A percentile compares a stretch with the other conserved stretches of the same genome.
Evolutionary conservation across 139 green algal species (phyloP).

Genomic region (Diplosphaera chodatii): DNA sequence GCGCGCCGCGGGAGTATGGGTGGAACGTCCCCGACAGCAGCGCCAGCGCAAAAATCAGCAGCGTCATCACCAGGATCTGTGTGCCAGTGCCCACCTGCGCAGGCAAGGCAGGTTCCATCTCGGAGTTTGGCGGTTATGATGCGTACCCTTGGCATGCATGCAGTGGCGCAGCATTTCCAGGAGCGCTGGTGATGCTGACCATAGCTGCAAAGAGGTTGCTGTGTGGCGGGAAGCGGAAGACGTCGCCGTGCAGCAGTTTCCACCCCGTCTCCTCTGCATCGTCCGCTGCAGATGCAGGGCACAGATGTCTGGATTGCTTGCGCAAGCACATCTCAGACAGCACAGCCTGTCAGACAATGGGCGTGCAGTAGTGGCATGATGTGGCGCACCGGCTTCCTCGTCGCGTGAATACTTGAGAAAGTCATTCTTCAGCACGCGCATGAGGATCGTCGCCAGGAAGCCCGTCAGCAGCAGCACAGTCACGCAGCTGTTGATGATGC

Average conservation of each 20-base stretch:
- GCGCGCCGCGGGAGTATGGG: constrained; percentile 86
- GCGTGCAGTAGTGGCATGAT: no score
- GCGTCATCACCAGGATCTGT: constrained; percentile 66
- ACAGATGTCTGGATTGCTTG: no score
- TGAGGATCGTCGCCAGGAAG: constrained; percentile 93
- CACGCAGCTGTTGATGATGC: constrained; percentile 94
- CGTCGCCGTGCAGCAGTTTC: constrained; percentile 94
- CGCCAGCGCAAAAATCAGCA: constrained; percentile 76
- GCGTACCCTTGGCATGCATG: no score
- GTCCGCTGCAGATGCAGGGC: constrained; percentile 18
- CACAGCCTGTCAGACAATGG: no score
- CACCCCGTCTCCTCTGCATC: constrained; percentile 61
- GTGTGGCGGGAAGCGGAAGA: constrained; percentile 84
- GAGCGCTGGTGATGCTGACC: no score
- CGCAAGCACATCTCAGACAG: no score
- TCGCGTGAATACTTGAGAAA: constrained; percentile 81
- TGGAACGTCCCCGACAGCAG: constrained; percentile 81
- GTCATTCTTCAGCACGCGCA: constrained; percentile 90
- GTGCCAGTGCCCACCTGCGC: constrained; percentile 26
- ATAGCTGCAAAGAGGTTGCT: constrained; percentile 78
- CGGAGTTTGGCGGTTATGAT: no score
- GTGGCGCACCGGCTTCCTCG: constrained; percentile 28
- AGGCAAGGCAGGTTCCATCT: no score
- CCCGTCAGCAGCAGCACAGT: constrained; percentile 92
- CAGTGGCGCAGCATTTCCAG: no score